A percentile compares a stretch with the other conserved stretches of the same genome.
These are phyloP conservation scores for Protomyces gravidus DNA, from an alignment of 1,139 yeast genomes.

Conservation along the genomic window DNA sequence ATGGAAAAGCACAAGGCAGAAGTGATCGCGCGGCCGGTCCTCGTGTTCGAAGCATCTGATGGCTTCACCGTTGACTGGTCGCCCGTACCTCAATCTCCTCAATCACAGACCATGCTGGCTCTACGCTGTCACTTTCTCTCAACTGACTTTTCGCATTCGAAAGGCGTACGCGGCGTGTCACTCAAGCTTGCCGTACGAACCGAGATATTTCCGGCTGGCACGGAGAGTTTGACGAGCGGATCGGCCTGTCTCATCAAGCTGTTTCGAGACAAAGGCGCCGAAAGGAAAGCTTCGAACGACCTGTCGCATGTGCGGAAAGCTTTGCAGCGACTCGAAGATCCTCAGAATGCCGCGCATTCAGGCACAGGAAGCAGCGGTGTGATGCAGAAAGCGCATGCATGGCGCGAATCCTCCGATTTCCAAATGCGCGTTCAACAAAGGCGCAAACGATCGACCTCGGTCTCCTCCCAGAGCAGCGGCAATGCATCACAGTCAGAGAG, in stretches of 20 bases:
- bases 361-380: not conserved
- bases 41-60: not conserved
- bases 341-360: not conserved
- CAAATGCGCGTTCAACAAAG: not conserved
- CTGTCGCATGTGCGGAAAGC: not conserved
- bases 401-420: not conserved
- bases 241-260: constrained; percentile 5
- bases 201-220: not conserved
- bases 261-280: constrained; percentile 16
- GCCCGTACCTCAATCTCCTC: not conserved
- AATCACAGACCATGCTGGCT: not conserved
- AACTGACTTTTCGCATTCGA: constrained; percentile 6
- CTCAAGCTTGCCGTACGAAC: not conserved
- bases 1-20: not conserved
- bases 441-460: not conserved
- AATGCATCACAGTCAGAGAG: not conserved
- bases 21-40: not conserved
- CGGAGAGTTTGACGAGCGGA: not conserved
- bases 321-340: not conserved
- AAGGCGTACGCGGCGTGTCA: constrained; percentile 7
- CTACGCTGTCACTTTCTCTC: constrained; percentile 1
- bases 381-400: not conserved
- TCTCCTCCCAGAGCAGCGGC: not conserved
- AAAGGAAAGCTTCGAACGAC: constrained; percentile 3
- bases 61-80: constrained; percentile 3